Percentiles rank a stretch among this genome's conserved stretches.
Evolutionary conservation across 2,329 filamentous ascomycete species (phyloP).

Genomic region (Sporothrix inflata): DNA sequence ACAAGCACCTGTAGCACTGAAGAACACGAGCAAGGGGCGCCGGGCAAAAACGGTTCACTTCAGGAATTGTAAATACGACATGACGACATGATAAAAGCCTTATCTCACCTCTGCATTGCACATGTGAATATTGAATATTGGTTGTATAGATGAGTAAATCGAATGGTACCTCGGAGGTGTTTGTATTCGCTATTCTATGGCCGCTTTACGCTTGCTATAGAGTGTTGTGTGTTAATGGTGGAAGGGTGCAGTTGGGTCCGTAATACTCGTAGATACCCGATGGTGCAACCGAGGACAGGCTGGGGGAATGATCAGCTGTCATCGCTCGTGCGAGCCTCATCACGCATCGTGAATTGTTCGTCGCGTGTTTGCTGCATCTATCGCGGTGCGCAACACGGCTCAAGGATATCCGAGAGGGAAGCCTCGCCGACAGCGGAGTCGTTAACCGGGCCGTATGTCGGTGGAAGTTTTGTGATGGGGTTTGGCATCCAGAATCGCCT

Average conservation of each 20-base stretch:
- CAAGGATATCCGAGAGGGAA: neutral
- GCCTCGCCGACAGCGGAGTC: neutral
- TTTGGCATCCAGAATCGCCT: neutral
- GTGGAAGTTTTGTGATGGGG: neutral
- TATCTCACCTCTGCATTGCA: neutral
- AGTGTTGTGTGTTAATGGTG: neutral
- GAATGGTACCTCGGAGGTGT: neutral
- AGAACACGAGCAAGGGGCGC: neutral
- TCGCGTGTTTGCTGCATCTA: neutral
- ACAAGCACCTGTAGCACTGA: neutral
- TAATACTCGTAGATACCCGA: no score
- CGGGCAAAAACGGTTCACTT: neutral
- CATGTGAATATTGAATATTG: neutral
- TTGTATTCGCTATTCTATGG: conserved; percentile 17
- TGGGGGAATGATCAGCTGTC: neutral
- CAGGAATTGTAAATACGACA: conserved; percentile 1
- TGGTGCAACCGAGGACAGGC: neutral
- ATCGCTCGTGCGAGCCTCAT: conserved; percentile 1
- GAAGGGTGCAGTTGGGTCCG: neutral
- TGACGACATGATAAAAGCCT: neutral
- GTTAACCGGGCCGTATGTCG: neutral
- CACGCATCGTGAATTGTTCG: neutral
- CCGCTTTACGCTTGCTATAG: neutral
- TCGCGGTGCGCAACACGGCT: neutral
- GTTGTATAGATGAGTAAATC: neutral